Evolutionary conservation across 208 protist species (phyloP), one percentile per base, ranked within the genome.

Genomic region (Leishmania turanica): DNA sequence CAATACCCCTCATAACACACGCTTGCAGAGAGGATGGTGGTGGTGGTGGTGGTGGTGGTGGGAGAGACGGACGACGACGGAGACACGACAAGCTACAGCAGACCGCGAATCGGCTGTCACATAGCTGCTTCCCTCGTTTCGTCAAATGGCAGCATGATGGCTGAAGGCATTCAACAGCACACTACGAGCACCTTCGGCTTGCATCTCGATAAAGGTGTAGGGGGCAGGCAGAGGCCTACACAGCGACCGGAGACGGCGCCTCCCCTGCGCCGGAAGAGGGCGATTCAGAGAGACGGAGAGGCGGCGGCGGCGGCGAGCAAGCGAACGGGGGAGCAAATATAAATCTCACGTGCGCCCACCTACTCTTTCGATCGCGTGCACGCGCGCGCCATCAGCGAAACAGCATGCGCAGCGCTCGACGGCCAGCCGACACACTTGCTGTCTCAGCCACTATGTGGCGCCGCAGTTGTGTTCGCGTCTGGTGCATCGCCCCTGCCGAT

Each of bases 401-500:
- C 5, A 65, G 31, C 37, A 77, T 11, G 3, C 53, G 74, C 74
- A 66, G 11, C 5, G 21, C 74, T 37, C 54, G 74, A 19, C 74
- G 54, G 42, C 54, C 54, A 60, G n/a, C 37, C 19, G 42, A 6
- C 40, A 7, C 37, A n/a, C 69, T 34, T 42, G 45, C 54, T 34
- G 34, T 21, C 1, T 37, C 53, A 17, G 53, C 31, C 40, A 62
- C 73, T 51, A 40, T 2, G 13, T 42, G 58, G 3, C 13, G 60
- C 27, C 34, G 54, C 27, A 84, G 80, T 53, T 84, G 66, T 27
- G 70, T 58, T 47, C 81, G 70, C 17, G 81, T 84, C 53, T 84
- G 81, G 27, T 54, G 81, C 60, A 84, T 80, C 56, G 70, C 69
- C 2, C 81, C 81, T 15, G 78, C 47, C 9, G 81, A 70, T 65